Base-by-base conservation (phyloP, 371 early-diverging fungal species). In the Batkoa obscura region DNA sequence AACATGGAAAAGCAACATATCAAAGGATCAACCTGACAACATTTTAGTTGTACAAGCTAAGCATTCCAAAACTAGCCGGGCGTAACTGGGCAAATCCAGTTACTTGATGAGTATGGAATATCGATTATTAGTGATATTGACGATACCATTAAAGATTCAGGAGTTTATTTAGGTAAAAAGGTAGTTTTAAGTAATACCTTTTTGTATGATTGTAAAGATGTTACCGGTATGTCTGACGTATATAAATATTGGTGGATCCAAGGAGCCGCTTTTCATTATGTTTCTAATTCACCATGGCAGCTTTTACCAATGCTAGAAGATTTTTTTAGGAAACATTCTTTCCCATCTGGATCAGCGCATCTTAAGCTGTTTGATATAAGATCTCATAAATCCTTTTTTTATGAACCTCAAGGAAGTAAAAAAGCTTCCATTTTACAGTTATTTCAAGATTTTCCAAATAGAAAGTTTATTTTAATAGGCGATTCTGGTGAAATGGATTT, bases 401-500 rank as follows among this genome's bases (percentile, higher is more conserved):
- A 68, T 48, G 76, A 64, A 66, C 70, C 66, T 56, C 64, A 68
- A 59, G 70, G 64, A 45, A 65, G 50, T 59, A 72, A 64, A 66
- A 61, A 54, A 46, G 61, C 62, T 51, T 60, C 59, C 56, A 70
- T 65, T 62, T 61, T 55, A 57, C 61, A 59, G 66, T 66, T 73
- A 67, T 60, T 66, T 31, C 50, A 60, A 50, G 84, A 81, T 58
- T 91, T 90, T 58, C 92, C 92, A 9, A 57, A 73, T n/a, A 77
- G 92, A 17, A 75, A 75, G 58, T 94, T 85, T 63, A 73, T 94
- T 31, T 72, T 94, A 8, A 74, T 94, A 13, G 94, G 94, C 8
- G 94, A 94, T 64, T 81, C 84, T 43, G 91, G 90, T 15, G 90
- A 94, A 62, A 76, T 81, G 35, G 94, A 94, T 63, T 64, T 90